A percentile compares a stretch with the other conserved stretches of the same genome.
Conservation (phyloP, 208 protist species). For the Strigomonas galati region DNA sequence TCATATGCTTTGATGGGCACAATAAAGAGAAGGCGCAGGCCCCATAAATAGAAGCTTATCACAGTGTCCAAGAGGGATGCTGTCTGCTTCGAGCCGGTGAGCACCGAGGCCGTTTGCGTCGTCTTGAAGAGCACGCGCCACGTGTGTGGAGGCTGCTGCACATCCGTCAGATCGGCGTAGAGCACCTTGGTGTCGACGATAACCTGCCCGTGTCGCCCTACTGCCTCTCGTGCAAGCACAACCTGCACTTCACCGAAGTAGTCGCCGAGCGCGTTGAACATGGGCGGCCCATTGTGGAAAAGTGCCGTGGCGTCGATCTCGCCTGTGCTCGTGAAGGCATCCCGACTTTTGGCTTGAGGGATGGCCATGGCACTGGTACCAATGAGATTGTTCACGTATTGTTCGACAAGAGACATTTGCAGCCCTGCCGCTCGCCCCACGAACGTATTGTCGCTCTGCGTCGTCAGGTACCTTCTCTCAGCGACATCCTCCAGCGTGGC, state of each 20-base stretch:
- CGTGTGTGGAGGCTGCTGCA: constrained; percentile 28
- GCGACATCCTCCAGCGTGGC: constrained; percentile 18
- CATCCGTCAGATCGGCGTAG: constrained; percentile 37
- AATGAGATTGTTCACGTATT: constrained; percentile 46
- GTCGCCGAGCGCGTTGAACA: constrained; percentile 58
- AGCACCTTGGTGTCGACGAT: constrained; percentile 57
- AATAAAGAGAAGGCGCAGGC: constrained; percentile 6
- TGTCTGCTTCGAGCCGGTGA: constrained; percentile 24
- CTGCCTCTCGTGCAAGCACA: constrained; percentile 50
- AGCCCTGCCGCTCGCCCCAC: neutral
- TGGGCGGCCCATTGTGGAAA: constrained; percentile 39
- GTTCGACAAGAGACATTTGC: constrained; percentile 56
- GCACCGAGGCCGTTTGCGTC: constrained; percentile 37
- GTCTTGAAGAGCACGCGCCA: constrained; percentile 54
- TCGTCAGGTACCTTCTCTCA: constrained; percentile 25
- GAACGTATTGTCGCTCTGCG: neutral
- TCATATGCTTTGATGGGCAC: constrained; percentile 16
- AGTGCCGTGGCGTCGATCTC: constrained; percentile 53
- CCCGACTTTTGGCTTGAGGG: constrained; percentile 27
- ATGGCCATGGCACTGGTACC: constrained; percentile 66
- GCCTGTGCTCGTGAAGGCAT: constrained; percentile 49
- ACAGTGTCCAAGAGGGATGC: constrained; percentile 15
- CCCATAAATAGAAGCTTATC: constrained; percentile 9
- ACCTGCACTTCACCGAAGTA: constrained; percentile 60
- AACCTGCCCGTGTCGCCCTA: constrained; percentile 44